Conservation (phyloP, 108 stramenopile species). For the Hondaea fermentalgiana region DNA sequence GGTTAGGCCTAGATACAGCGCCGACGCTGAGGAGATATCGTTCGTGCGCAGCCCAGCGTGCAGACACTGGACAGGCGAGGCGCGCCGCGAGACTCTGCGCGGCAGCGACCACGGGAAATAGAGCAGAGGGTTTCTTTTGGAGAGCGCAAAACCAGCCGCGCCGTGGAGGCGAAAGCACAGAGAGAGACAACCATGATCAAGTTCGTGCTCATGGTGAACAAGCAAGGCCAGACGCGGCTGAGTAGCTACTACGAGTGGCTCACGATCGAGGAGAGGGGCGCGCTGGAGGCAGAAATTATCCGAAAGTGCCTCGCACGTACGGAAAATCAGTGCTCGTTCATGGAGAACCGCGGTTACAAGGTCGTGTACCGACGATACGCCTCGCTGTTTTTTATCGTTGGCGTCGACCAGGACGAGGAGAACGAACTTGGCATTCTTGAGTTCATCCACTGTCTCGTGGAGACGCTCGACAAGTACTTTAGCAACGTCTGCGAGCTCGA, state of each 20-base stretch:
- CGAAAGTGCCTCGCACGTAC: slow-evolving; percentile 79
- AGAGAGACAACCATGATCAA: slow-evolving; percentile 23
- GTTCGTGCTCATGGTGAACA: slow-evolving; percentile 54
- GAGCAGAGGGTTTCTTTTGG: no score
- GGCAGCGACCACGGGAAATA: no score
- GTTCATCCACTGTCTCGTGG: slow-evolving; percentile 85
- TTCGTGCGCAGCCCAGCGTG: no score
- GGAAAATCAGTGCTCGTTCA: slow-evolving; percentile 79
- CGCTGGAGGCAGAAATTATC: slow-evolving; percentile 85
- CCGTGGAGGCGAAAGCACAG: no score
- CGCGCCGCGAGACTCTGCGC: no score
- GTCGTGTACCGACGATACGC: slow-evolving; percentile 87
- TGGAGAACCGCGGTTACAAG: slow-evolving; percentile 87
- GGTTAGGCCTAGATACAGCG: no score
- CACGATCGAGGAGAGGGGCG: slow-evolving; percentile 73
- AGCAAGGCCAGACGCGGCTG: slow-evolving; percentile 88
- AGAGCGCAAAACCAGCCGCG: no score
- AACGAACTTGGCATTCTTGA: slow-evolving; percentile 90
- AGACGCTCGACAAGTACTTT: slow-evolving; percentile 68
- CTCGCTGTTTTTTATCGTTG: slow-evolving; percentile 88
- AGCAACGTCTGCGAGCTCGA: slow-evolving; percentile 73
- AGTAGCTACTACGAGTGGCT: slow-evolving; percentile 87
- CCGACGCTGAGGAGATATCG: no score
- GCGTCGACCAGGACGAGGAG: slow-evolving; percentile 68
- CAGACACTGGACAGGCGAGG: no score